These are phyloP conservation scores for Protomyces pachydermus DNA, from an alignment of 1,139 yeast genomes.

Conservation along the genomic window DNA sequence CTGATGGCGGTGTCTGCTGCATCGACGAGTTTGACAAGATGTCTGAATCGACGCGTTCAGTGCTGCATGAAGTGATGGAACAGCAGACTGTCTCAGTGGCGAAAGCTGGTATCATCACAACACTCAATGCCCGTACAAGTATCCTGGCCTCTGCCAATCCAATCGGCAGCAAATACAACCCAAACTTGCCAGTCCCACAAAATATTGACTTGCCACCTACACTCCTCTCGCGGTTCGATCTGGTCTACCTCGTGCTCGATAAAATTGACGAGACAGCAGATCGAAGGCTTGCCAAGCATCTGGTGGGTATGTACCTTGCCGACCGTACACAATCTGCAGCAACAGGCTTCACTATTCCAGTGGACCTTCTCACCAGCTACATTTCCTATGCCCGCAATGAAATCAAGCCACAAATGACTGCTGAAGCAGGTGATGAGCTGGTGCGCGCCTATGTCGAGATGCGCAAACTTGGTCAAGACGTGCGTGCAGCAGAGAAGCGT, in stretches of 20 bases:
- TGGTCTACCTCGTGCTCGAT: conserved; percentile 86
- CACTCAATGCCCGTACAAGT: conserved; percentile 92
- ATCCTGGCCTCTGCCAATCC: conserved; percentile 96
- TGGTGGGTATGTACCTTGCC: conserved; percentile 86
- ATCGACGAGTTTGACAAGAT: conserved; percentile 98
- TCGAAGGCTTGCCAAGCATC: conserved; percentile 79
- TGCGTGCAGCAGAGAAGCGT: conserved; percentile 77
- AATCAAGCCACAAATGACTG: conserved; percentile 68
- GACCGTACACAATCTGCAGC: conserved; percentile 76
- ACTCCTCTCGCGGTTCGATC: conserved; percentile 83
- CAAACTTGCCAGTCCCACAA: conserved; percentile 84
- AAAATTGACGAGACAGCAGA: conserved; percentile 84
- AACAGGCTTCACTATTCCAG: conserved; percentile 63
- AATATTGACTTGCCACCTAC: conserved; percentile 97
- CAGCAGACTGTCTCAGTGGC: conserved; percentile 98
- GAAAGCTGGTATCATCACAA: conserved; percentile 95
- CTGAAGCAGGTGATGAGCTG: conserved; percentile 74
- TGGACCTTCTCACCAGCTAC: conserved; percentile 79
- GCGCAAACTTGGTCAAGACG: conserved; percentile 92
- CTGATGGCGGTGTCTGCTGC: conserved; percentile 98
- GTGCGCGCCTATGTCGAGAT: conserved; percentile 89
- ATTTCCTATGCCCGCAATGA: conserved; percentile 89
- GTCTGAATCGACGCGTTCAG: conserved; percentile 92
- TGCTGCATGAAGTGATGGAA: conserved; percentile 97
- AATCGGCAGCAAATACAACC: conserved; percentile 92